Percentiles rank a stretch among this genome's conserved stretches.
Conservation (phyloP, 164 flowering plant species). For the Umbellularia californica region DNA sequence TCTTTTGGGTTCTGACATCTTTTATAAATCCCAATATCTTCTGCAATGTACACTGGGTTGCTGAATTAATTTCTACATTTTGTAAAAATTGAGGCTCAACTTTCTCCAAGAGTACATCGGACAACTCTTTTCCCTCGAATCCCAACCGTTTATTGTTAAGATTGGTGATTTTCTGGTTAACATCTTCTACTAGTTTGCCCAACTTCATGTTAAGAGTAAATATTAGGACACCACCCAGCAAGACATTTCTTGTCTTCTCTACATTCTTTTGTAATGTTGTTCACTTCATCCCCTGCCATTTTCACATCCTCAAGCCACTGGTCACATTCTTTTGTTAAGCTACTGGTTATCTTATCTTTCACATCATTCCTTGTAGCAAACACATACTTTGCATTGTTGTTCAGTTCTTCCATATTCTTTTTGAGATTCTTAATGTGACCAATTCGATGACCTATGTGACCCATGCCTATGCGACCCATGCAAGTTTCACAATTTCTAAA, state of each 20-base stretch:
- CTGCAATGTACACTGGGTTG: not conserved
- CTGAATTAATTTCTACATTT: not conserved
- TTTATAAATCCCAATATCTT: not conserved
- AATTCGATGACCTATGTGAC: too few species aligned
- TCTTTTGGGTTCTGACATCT: not conserved
- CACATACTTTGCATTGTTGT: too few species aligned
- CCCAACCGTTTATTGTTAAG: not conserved
- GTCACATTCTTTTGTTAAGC: too few species aligned
- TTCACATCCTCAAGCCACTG: too few species aligned
- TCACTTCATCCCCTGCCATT: too few species aligned
- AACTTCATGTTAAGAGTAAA: not conserved
- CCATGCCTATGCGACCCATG: too few species aligned
- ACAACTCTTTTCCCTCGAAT: not conserved
- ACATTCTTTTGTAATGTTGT: too few species aligned
- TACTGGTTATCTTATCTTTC: too few species aligned
- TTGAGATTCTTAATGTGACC: too few species aligned
- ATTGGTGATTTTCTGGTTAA: not conserved
- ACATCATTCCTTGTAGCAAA: too few species aligned
- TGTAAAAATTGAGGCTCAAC: not conserved
- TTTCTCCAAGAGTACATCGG: not conserved
- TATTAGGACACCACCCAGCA: not conserved
- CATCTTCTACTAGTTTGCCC: not conserved
- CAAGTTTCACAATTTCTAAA: too few species aligned
- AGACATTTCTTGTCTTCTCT: slow-evolving; percentile 4
- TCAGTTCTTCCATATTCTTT: too few species aligned